Conservation (phyloP, 2,329 filamentous ascomycete genomes). For the Fusarium nematophilum region DNA sequence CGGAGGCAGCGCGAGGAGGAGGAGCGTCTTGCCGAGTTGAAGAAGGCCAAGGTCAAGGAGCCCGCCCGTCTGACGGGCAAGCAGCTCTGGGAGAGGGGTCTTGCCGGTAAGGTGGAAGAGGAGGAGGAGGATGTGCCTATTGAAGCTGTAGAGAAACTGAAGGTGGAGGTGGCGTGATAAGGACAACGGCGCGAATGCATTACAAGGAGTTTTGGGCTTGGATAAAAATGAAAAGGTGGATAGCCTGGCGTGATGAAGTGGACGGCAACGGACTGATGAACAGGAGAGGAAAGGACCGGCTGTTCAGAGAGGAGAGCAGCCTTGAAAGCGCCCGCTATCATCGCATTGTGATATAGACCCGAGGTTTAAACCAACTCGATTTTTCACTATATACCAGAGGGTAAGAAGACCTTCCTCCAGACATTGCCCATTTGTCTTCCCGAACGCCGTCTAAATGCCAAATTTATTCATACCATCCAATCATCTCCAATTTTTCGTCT, state of each 20-base stretch:
- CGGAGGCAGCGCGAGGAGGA: slow-evolving; percentile 75
- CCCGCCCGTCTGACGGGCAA: slow-evolving; percentile 77
- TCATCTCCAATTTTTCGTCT: slow-evolving; percentile 29
- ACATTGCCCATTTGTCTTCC: slow-evolving; percentile 39
- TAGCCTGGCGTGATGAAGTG: slow-evolving; percentile 19
- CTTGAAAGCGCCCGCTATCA: slow-evolving; percentile 13
- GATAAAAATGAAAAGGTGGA: slow-evolving; percentile 28
- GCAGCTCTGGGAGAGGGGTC: slow-evolving; percentile 82
- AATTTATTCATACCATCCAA: slow-evolving; percentile 27
- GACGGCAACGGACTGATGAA: slow-evolving; percentile 8
- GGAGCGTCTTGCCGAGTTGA: slow-evolving; percentile 84
- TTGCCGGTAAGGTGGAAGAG: slow-evolving; percentile 74
- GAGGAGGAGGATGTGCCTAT: slow-evolving; percentile 73
- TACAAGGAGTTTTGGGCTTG: slow-evolving; percentile 42
- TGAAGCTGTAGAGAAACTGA: slow-evolving; percentile 76
- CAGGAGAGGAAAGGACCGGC: slow-evolving; percentile 1
- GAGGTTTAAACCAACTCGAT: slow-evolving; percentile 26
- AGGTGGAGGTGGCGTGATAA: slow-evolving; percentile 65
- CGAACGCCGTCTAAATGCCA: slow-evolving; percentile 43
- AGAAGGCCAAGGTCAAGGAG: slow-evolving; percentile 80
- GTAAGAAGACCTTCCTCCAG: slow-evolving; percentile 30
- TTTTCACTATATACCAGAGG: slow-evolving; percentile 35
- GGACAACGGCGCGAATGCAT: slow-evolving; percentile 27
- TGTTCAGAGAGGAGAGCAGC: background rate
- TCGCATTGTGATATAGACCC: slow-evolving; percentile 37